Evolutionary conservation across 1,284 basidiomycete genomes (phyloP), one percentile per base, ranked within the genome.

Genomic region (Pisolithus thermaeus): DNA sequence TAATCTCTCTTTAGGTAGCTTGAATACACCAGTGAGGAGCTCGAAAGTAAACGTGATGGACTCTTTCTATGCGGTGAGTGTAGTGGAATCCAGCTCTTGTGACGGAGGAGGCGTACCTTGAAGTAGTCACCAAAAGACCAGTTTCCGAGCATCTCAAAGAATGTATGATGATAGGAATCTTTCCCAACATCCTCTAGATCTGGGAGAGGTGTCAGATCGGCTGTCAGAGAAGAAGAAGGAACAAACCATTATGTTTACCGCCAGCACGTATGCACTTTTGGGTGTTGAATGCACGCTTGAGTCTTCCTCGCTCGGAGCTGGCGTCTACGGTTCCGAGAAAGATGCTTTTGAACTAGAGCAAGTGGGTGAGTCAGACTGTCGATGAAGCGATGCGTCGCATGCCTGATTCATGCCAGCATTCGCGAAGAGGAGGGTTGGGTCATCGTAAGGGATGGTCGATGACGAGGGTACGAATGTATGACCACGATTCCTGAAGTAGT

Each of bases 91-190:
- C 32, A 50, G 9, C 36, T 45, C 8, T 36, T 35, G 28, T 22
- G 51, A 44, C 23, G 47, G 9, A 45, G 36, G 39, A 56, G 55
- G 39, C 52, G 47, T 50, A 84, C 92, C 83, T 99, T 99, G 83
- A 99, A 99, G 74, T 99, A 99, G 71, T 99, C 92, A 5, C 96
- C 96, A 62, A 99, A 99, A 9, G 94, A 97, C 96, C 96, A 99
- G 72, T 99, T 99, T 42, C 96, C 96, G 57, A 99, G 74, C 96
- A 99, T 99, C 73, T 99, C 96, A 66, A 99, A 99, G 75, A 99
- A 99, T 3, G 97, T 99, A 70, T 97, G 89, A 61, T 92, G 92
- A 67, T 94, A 94, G 2, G 90, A 92, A 68, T 99, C 96, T 72
- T 96, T 97, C 46, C 96, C 96, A 52, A 99, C 96, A 69, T 99